Evolutionary conservation across 768 basidiomycete species (phyloP).

Genomic region (Pleurotus giganteus): DNA sequence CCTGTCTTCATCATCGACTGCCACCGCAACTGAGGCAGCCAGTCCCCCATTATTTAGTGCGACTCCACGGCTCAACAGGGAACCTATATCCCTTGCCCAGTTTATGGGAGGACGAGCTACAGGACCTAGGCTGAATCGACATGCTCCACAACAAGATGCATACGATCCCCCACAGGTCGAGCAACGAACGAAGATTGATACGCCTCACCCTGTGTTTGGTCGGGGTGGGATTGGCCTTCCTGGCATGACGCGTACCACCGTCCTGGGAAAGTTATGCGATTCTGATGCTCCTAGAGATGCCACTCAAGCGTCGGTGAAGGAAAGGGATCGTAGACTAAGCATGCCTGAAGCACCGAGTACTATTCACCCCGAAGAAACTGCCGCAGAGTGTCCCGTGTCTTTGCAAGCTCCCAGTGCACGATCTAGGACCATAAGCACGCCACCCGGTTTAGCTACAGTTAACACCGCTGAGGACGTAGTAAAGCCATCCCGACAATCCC

Average conservation of each 20-base stretch:
- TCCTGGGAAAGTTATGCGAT: conserved; percentile 11
- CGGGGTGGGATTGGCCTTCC: conserved; percentile 75
- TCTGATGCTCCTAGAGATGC: neutral
- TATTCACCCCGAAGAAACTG: neutral
- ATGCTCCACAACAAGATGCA: conserved; percentile 68
- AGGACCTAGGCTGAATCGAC: conserved; percentile 71
- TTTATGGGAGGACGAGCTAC: conserved; percentile 80
- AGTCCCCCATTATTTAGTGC: conserved; percentile 18
- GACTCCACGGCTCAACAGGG: conserved; percentile 27
- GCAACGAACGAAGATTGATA: conserved; percentile 47
- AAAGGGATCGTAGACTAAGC: conserved; percentile 1
- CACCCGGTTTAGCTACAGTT: conserved; percentile 9
- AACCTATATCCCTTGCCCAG: conserved; percentile 70
- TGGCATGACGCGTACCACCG: conserved; percentile 45
- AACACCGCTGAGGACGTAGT: conserved; percentile 9
- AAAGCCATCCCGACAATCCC: neutral
- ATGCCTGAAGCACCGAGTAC: neutral
- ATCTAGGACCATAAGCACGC: conserved; percentile 39
- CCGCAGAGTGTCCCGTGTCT: neutral
- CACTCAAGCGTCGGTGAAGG: neutral
- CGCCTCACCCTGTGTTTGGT: conserved; percentile 76
- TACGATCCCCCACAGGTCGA: conserved; percentile 66
- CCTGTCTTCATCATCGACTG: conserved; percentile 6
- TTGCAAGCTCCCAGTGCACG: conserved; percentile 16
- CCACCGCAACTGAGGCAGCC: neutral